phyloP scores from a whole-genome alignment of 768 basidiomycete species.

The Lanmaoa rubissima region DNA sequence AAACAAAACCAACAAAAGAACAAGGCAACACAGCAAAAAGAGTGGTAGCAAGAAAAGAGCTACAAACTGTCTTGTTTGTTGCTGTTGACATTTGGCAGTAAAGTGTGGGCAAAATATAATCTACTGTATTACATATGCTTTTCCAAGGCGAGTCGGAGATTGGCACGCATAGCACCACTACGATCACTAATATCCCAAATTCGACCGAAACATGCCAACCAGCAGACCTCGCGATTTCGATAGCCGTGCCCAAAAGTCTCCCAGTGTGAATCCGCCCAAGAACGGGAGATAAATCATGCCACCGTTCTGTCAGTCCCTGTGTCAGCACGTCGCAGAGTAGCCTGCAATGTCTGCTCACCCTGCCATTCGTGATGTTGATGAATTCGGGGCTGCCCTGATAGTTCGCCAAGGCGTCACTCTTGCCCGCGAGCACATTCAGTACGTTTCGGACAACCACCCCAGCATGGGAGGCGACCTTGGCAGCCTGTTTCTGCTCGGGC shows the following conservation, averaged over 20 bases:
- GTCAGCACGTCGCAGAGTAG: slow-evolving; percentile 1
- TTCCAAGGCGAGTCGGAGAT: too few relatives aligned
- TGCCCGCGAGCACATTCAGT: slow-evolving; percentile 40
- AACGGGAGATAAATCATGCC: slow-evolving; percentile 39
- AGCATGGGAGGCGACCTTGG: slow-evolving; percentile 47
- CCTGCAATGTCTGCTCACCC: slow-evolving; percentile 35
- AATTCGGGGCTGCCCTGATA: slow-evolving; percentile 54
- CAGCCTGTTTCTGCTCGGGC: slow-evolving; percentile 58
- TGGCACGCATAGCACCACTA: too few relatives aligned
- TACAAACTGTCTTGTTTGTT: too few relatives aligned
- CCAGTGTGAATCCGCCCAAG: slow-evolving; percentile 45
- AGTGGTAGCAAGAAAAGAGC: too few relatives aligned
- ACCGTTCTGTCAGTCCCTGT: slow-evolving; percentile 34
- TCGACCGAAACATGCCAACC: slow-evolving; percentile 28
- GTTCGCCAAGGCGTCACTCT: slow-evolving; percentile 28
- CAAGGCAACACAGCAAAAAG: too few relatives aligned
- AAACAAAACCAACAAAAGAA: too few relatives aligned
- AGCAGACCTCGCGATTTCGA: slow-evolving; percentile 40
- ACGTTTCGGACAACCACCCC: slow-evolving; percentile 49
- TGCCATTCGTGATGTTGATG: slow-evolving; percentile 54
- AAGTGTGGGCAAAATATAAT: too few relatives aligned
- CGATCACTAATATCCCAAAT: slow-evolving; percentile 26
- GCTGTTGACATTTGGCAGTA: too few relatives aligned
- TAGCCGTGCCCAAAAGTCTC: slow-evolving; percentile 40
- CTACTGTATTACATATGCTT: too few relatives aligned